Evolutionary conservation across 2,329 filamentous ascomycete species (phyloP).

Genomic region (Sclerotinia nivalis): DNA sequence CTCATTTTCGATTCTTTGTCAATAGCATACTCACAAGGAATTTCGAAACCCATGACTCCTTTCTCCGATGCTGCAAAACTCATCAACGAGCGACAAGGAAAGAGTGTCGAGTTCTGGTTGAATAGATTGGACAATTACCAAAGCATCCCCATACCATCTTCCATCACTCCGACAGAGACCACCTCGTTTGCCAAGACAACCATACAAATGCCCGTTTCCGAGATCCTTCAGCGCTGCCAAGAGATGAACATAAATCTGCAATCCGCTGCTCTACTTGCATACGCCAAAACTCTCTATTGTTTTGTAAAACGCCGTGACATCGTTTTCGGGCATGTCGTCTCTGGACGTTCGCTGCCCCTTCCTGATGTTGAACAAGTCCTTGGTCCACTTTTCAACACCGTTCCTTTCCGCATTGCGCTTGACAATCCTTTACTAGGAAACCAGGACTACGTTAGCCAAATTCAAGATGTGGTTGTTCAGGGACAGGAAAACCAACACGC

Average conservation of each 20-base stretch:
- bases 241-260: slow-evolving; percentile 12
- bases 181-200: not conserved
- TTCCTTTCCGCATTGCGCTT: slow-evolving; percentile 37
- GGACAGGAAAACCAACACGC: slow-evolving; percentile 20
- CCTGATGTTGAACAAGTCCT: slow-evolving; percentile 37
- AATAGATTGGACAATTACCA: not conserved
- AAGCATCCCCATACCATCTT: not conserved
- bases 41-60: not conserved
- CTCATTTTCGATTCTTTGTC: slow-evolving; percentile 32
- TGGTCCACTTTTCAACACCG: slow-evolving; percentile 36
- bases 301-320: slow-evolving; percentile 48
- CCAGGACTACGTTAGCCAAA: slow-evolving; percentile 5
- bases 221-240: slow-evolving; percentile 4
- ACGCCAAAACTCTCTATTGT: slow-evolving; percentile 10
- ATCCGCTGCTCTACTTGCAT: slow-evolving; percentile 8
- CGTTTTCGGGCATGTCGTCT: slow-evolving; percentile 43
- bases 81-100: slow-evolving; percentile 4
- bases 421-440: slow-evolving; percentile 23
- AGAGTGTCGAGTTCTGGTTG: slow-evolving; percentile 10
- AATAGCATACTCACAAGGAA: not conserved
- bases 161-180: not conserved
- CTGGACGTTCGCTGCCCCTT: slow-evolving; percentile 43
- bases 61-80: slow-evolving; percentile 10
- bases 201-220: slow-evolving; percentile 2
- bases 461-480: slow-evolving; percentile 2